Conservation (phyloP, 1,284 basidiomycete species). For the Moesziomyces antarcticus region DNA sequence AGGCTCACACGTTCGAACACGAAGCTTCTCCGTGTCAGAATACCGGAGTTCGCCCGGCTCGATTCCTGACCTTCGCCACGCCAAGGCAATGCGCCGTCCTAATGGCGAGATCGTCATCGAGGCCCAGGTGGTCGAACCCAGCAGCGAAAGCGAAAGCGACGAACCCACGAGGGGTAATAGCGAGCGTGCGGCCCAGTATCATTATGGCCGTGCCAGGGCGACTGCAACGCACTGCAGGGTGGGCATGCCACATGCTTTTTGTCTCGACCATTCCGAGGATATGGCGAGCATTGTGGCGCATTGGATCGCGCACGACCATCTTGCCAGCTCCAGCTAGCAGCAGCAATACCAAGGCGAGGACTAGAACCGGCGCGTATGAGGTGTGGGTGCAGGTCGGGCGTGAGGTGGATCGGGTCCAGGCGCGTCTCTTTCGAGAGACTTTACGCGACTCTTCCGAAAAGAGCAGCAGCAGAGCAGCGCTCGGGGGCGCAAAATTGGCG, state of each 20-base stretch:
- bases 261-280: slow-evolving; percentile 34
- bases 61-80: slow-evolving; percentile 23
- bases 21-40: slow-evolving; percentile 34
- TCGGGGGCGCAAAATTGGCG: too few species aligned
- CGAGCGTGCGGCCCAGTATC: slow-evolving; percentile 11
- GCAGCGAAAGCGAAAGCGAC: slow-evolving; percentile 19
- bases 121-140: slow-evolving; percentile 21
- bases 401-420: neutral
- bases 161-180: neutral
- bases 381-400: too few species aligned
- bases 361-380: too few species aligned
- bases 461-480: too few species aligned
- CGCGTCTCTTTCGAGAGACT: neutral
- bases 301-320: slow-evolving; percentile 37
- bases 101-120: slow-evolving; percentile 52
- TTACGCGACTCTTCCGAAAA: slow-evolving; percentile 4
- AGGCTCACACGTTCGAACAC: slow-evolving; percentile 20
- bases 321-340: neutral
- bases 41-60: slow-evolving; percentile 27
- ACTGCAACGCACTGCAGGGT: slow-evolving; percentile 47
- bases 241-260: slow-evolving; percentile 58
- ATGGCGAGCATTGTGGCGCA: slow-evolving; percentile 32
- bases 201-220: slow-evolving; percentile 11
- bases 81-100: slow-evolving; percentile 33
- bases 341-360: too few species aligned